phyloP scores from a whole-genome alignment of 164 flowering plant species.

The Houttuynia cordata region DNA sequence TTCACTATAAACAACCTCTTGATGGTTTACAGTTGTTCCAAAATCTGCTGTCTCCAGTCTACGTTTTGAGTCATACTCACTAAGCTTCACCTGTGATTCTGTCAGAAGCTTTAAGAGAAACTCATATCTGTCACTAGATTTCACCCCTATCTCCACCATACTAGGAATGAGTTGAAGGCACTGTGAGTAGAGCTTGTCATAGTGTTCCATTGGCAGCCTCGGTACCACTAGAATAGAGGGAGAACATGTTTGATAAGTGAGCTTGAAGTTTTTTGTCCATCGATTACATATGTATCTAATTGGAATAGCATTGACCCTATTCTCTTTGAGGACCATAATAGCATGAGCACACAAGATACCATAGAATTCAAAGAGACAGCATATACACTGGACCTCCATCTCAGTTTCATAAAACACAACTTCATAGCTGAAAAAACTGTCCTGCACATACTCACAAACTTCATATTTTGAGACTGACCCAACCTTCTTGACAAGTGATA shows the following conservation, averaged over 20 bases:
- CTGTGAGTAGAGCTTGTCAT: neutral
- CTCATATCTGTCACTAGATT: neutral
- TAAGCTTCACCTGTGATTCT: neutral
- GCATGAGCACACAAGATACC: slow-evolving; percentile 81
- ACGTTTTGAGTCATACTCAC: neutral
- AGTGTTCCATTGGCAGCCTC: neutral
- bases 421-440: slow-evolving; percentile 32
- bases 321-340: slow-evolving; percentile 64
- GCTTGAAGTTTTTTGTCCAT: slow-evolving; percentile 33
- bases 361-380: slow-evolving; percentile 73
- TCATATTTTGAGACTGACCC: slow-evolving; percentile 40
- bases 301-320: slow-evolving; percentile 54
- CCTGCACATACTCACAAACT: slow-evolving; percentile 70
- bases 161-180: neutral
- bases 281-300: slow-evolving; percentile 54
- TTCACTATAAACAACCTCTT: neutral
- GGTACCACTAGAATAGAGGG: neutral
- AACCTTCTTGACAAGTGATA: slow-evolving; percentile 49
- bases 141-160: neutral
- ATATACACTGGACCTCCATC: slow-evolving; percentile 59
- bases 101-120: neutral
- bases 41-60: neutral
- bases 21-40: neutral
- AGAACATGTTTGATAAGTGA: neutral
- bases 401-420: slow-evolving; percentile 52